Evolutionary conservation across 768 basidiomycete genomes (phyloP).

Genomic region (Phanerodontia chrysosporium): DNA sequence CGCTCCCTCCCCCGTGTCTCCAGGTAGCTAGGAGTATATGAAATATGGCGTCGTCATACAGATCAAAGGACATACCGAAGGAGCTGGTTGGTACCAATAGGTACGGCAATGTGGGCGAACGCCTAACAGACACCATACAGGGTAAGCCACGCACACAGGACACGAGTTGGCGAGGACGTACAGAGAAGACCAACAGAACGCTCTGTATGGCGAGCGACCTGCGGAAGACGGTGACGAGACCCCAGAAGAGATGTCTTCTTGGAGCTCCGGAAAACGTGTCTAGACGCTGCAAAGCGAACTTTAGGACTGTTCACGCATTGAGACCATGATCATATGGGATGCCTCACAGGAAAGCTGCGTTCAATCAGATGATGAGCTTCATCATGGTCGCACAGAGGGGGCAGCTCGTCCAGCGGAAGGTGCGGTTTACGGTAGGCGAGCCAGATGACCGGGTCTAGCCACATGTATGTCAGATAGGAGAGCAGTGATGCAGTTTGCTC

Average conservation of each 20-base stretch:
- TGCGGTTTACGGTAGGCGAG: constrained; percentile 26
- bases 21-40: too few species aligned
- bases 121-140: constrained; percentile 1
- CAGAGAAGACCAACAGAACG: constrained; percentile 2
- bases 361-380: constrained; percentile 17
- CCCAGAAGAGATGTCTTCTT: constrained; percentile 24
- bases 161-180: too few species aligned
- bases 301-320: not conserved
- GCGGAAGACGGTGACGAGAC: constrained; percentile 21
- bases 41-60: too few species aligned
- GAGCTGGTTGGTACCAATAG: constrained; percentile 29
- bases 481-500: constrained; percentile 23
- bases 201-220: not conserved
- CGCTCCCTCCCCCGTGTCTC: constrained; percentile 47
- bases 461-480: constrained; percentile 39
- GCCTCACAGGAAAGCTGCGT: constrained; percentile 23
- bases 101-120: constrained; percentile 18
- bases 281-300: constrained; percentile 20
- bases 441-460: constrained; percentile 25
- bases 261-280: constrained; percentile 18
- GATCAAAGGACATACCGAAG: constrained; percentile 50
- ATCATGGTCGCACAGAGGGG: constrained; percentile 30
- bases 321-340: not conserved
- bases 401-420: constrained; percentile 29
- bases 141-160: not conserved